phyloP scores from a whole-genome alignment of 2,329 filamentous ascomycete genomes.

The Cryphonectria radicalis region DNA sequence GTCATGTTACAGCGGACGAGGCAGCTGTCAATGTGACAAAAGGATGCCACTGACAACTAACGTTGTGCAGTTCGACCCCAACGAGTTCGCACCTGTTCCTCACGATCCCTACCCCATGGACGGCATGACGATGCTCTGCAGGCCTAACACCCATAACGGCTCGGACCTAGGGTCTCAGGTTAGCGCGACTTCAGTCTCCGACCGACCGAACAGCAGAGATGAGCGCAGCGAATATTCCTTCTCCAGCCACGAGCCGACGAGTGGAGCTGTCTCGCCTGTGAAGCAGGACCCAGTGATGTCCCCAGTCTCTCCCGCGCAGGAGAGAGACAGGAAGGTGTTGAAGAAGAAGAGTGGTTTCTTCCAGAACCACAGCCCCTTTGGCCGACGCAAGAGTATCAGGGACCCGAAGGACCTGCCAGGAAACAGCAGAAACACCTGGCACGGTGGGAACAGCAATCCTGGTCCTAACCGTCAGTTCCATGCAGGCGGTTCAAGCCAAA shows the following conservation, averaged over 20 bases:
- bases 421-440: slow-evolving; percentile 65
- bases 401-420: slow-evolving; percentile 70
- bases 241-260: slow-evolving; percentile 81
- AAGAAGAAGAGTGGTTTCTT: slow-evolving; percentile 86
- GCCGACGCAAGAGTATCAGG: slow-evolving; percentile 83
- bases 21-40: slow-evolving; percentile 15
- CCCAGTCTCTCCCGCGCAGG: slow-evolving; percentile 44
- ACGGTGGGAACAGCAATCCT: slow-evolving; percentile 33
- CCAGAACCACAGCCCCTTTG: slow-evolving; percentile 87
- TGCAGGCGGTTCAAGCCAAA: slow-evolving; percentile 44
- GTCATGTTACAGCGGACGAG: slow-evolving; percentile 26
- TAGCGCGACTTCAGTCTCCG: slow-evolving; percentile 53
- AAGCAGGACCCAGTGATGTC: slow-evolving; percentile 59
- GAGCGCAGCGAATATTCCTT: slow-evolving; percentile 90
- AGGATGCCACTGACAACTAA: slow-evolving; percentile 33
- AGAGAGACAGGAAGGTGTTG: slow-evolving; percentile 67
- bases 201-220: slow-evolving; percentile 80
- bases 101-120: slow-evolving; percentile 94
- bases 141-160: slow-evolving; percentile 69
- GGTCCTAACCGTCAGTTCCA: slow-evolving; percentile 45
- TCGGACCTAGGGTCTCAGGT: slow-evolving; percentile 57
- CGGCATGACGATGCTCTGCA: slow-evolving; percentile 97
- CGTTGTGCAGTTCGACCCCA: slow-evolving; percentile 50
- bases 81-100: slow-evolving; percentile 72
- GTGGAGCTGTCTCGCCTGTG: slow-evolving; percentile 72